These are phyloP conservation scores for Erodium trifolium DNA, from an alignment of 441 rosid genomes.

Conservation along the genomic window DNA sequence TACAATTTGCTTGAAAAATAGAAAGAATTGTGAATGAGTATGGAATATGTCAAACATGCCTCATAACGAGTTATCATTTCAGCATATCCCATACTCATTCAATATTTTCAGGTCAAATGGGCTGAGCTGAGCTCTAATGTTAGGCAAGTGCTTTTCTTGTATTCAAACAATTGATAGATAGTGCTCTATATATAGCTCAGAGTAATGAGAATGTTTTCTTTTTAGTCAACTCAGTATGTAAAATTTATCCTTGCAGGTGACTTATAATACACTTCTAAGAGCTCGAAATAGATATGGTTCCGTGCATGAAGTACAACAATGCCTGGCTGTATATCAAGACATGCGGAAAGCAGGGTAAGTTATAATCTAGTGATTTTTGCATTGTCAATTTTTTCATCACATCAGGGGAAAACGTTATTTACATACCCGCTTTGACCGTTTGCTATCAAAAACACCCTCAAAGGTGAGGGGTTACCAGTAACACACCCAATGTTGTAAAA, in stretches of 20 bases:
- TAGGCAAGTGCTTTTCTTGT: neutral
- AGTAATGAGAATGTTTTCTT: neutral
- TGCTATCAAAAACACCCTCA: too few species aligned
- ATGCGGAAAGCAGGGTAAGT: slow-evolving; percentile 90
- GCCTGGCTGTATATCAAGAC: slow-evolving; percentile 77
- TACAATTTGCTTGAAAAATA: too few species aligned
- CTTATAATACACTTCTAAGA: slow-evolving; percentile 73
- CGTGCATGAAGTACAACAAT: slow-evolving; percentile 73
- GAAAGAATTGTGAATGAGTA: neutral
- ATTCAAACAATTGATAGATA: neutral
- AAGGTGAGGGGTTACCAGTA: too few species aligned
- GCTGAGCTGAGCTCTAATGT: neutral
- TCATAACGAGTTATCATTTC: too few species aligned
- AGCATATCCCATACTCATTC: too few species aligned
- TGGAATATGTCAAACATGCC: neutral
- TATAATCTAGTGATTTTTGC: slow-evolving; percentile 5
- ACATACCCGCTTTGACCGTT: too few species aligned
- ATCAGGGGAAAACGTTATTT: too few species aligned
- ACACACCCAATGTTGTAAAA: too few species aligned
- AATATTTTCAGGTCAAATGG: neutral
- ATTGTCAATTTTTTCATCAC: neutral
- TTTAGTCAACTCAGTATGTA: neutral
- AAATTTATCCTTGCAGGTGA: slow-evolving; percentile 47
- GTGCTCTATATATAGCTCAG: neutral
- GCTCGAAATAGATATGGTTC: slow-evolving; percentile 81